phyloP scores from a whole-genome alignment of 2,329 filamentous ascomycete genomes.

The Curvularia sp. region DNA sequence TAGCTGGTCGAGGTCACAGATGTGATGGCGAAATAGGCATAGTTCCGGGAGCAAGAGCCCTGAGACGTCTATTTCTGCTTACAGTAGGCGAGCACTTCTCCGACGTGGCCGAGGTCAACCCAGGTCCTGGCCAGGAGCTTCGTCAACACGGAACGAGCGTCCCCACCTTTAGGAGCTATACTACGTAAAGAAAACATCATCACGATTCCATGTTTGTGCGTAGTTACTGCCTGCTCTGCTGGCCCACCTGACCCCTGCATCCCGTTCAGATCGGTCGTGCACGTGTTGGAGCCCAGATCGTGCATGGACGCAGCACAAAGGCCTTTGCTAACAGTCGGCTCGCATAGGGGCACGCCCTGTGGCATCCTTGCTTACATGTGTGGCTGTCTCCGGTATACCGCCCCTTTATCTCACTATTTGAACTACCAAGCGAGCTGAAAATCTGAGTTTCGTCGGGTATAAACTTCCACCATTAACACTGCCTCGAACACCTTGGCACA shows the following conservation, averaged over 20 bases:
- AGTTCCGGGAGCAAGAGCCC: slow-evolving; percentile 2
- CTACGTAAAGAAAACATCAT: background rate
- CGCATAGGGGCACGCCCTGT: background rate
- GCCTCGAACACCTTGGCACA: background rate
- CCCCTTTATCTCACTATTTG: background rate
- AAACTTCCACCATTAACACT: background rate
- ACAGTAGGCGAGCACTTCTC: background rate
- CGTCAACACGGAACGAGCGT: background rate
- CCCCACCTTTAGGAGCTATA: background rate
- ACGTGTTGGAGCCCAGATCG: background rate
- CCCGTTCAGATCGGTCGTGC: background rate
- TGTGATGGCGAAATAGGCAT: background rate
- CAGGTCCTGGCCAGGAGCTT: background rate
- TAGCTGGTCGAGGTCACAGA: background rate
- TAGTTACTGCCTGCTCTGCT: background rate
- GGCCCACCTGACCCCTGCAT: background rate
- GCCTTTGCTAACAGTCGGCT: background rate
- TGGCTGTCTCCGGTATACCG: background rate
- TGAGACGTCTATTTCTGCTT: background rate
- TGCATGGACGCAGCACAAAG: background rate
- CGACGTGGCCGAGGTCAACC: slow-evolving; percentile 10
- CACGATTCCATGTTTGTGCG: background rate
- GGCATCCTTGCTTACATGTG: background rate
- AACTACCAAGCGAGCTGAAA: background rate
- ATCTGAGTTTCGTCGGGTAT: background rate